Evolutionary conservation across 176 grass and related monocot species (phyloP).

Genomic region (Oryza longistaminata): DNA sequence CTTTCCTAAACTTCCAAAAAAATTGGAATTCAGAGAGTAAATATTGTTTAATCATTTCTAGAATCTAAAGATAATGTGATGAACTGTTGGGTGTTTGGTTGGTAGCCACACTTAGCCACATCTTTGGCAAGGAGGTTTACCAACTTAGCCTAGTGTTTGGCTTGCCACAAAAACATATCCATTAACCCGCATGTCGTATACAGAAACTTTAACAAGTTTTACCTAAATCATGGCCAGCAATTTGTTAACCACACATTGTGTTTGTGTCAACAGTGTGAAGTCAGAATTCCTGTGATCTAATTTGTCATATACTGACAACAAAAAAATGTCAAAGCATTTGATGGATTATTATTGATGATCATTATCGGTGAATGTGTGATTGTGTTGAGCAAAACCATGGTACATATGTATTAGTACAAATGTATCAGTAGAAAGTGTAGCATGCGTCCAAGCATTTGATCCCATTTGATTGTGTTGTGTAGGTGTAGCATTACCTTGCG

Average conservation of each 20-base stretch:
- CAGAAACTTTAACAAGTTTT: neutral
- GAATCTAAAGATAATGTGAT: neutral
- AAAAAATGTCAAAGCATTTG: neutral
- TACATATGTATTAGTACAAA: neutral
- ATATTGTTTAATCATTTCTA: neutral
- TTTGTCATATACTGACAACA: neutral
- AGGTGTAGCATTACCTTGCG: slow-evolving; percentile 67
- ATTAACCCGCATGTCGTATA: too few relatives aligned
- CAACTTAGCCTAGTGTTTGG: too few relatives aligned
- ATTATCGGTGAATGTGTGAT: neutral
- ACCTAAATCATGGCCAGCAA: neutral
- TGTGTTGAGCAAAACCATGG: neutral
- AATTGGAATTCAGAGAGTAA: neutral
- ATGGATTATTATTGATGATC: neutral
- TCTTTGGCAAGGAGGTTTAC: neutral
- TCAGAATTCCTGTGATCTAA: neutral
- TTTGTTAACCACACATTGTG: neutral
- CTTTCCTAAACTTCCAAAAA: neutral
- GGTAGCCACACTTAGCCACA: neutral
- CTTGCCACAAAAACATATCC: too few relatives aligned
- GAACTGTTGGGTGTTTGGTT: neutral
- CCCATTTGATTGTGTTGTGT: too few relatives aligned
- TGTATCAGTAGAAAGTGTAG: neutral
- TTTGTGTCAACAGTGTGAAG: neutral
- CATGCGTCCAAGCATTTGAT: too few relatives aligned